Evolutionary conservation across 495 filamentous ascomycete species (phyloP), one percentile per base, ranked within the genome.

Genomic region (Penicillium ochrochloron): DNA sequence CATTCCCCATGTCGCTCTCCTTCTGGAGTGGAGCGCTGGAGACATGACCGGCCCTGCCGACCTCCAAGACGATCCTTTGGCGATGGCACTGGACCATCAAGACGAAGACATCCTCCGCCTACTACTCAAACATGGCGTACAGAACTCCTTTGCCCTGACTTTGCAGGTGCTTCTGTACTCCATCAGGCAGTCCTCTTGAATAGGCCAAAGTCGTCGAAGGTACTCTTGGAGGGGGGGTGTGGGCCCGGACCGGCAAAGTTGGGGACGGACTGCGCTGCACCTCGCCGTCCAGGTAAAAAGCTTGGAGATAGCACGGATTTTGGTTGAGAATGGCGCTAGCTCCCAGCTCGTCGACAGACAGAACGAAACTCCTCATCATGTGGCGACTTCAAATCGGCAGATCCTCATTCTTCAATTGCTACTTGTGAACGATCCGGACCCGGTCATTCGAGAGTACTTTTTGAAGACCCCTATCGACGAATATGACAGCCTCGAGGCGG

Each of bases 401-500:
- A 14, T 21, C 14, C 21, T 17, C 0, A 14, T 53, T 7, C 12
- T 53, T 53, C 12, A 29, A 14, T 33, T 31, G 0, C 1, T 48
- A 21, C 42, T 58, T 10, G 8, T 42, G 17, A 50, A 59, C 34
- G 42, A 64, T 23, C 31, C 29, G 0, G 42, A 52, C 41, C 55
- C 61, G 17, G 55, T 50, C 14, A 21, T 64, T 68, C 69, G 65
- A 70, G 60, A 70, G 63, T 57, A 25, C 29, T 57, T 19, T 12
- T 41, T 17, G 37, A 41, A 17, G 37, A 41, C 29, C 6, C 50
- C 50, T 0, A 12, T 53, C 17, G 5, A 33, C 15, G 25, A 53
- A 8, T 53, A 29, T 14, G 50, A 25, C 21, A 53, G 25, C 29
- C 21, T 7, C 19, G 25, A 53, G n/a, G 25, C 10, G 11, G 29